These are phyloP conservation scores for Schizophyllum commune DNA, from an alignment of 1,284 basidiomycete genomes.

Conservation along the genomic window DNA sequence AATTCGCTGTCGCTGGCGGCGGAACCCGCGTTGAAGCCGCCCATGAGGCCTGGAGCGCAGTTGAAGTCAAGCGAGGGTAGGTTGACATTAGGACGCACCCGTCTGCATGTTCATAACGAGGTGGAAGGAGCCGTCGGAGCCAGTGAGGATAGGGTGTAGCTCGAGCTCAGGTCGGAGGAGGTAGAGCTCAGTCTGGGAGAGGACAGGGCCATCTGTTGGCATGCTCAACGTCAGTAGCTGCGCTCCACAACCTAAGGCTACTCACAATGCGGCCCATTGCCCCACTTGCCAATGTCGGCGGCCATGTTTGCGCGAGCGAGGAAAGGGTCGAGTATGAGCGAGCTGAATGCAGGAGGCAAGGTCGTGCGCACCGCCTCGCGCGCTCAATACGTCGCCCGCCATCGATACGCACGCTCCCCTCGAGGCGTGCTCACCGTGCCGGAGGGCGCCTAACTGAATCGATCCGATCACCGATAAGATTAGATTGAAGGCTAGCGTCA, in stretches of 20 bases:
- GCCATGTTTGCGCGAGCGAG: background rate
- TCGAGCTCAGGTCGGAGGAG: constrained; percentile 59
- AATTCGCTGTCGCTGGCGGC: constrained; percentile 53
- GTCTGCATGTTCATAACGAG: constrained; percentile 65
- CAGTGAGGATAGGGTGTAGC: constrained; percentile 61
- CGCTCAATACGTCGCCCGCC: background rate
- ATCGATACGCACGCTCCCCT: background rate
- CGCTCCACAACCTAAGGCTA: too few relatives aligned
- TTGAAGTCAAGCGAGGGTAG: background rate
- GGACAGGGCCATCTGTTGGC: constrained; percentile 66
- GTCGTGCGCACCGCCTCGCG: too few relatives aligned
- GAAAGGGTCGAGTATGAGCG: too few relatives aligned
- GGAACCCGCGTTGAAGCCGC: constrained; percentile 40
- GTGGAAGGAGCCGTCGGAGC: constrained; percentile 41
- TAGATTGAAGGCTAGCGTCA: background rate
- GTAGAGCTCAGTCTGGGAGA: constrained; percentile 69
- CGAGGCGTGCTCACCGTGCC: background rate
- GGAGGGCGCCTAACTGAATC: background rate
- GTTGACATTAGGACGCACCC: constrained; percentile 30
- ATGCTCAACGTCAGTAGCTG: too few relatives aligned
- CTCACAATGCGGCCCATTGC: constrained; percentile 15
- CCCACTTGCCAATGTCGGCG: constrained; percentile 15
- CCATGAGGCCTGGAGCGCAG: constrained; percentile 39
- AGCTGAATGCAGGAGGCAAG: background rate
- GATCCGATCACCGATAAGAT: background rate